Conservation (phyloP, 2,329 filamentous ascomycete genomes). For the Aspergillus thermomutatus region DNA sequence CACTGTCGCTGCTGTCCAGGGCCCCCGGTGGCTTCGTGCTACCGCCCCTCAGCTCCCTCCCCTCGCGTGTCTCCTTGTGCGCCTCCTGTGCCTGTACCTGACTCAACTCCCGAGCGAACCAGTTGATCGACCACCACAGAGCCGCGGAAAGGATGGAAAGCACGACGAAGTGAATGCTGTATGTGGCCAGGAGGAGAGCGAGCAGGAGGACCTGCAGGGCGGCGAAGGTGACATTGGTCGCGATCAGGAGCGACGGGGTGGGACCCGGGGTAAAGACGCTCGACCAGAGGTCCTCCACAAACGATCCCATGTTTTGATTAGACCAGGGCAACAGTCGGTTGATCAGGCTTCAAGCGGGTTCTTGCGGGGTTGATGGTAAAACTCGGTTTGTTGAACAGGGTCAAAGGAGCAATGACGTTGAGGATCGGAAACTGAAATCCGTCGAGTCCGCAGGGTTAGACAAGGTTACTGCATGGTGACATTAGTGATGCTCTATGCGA, state of each 20-base stretch:
- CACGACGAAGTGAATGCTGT: constrained; percentile 83
- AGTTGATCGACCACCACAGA: constrained; percentile 94
- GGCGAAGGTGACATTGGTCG: constrained; percentile 86
- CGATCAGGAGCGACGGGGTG: constrained; percentile 80
- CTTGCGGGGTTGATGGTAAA: constrained; percentile 1
- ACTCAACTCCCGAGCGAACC: constrained; percentile 74
- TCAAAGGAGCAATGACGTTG: constrained; percentile 8
- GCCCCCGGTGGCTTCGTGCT: constrained; percentile 30
- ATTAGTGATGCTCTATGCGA: not conserved
- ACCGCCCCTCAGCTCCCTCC: constrained; percentile 15
- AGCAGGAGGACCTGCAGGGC: constrained; percentile 77
- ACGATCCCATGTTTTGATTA: constrained; percentile 42
- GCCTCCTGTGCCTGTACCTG: constrained; percentile 49
- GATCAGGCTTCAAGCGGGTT: not conserved
- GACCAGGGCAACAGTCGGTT: not conserved
- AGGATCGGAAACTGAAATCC: constrained; percentile 14
- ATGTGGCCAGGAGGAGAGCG: constrained; percentile 72
- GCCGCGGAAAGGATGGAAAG: constrained; percentile 75
- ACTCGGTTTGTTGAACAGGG: constrained; percentile 1
- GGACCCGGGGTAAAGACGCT: constrained; percentile 92
- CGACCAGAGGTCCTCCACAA: constrained; percentile 76
- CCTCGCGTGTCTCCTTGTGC: constrained; percentile 39
- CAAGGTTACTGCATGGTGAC: not conserved
- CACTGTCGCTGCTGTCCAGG: constrained; percentile 40
- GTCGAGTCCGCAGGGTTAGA: not conserved